A percentile compares a stretch with the other conserved stretches of the same genome.
phyloP scores from a whole-genome alignment of 116 monocot species.

The Iris pallida region DNA sequence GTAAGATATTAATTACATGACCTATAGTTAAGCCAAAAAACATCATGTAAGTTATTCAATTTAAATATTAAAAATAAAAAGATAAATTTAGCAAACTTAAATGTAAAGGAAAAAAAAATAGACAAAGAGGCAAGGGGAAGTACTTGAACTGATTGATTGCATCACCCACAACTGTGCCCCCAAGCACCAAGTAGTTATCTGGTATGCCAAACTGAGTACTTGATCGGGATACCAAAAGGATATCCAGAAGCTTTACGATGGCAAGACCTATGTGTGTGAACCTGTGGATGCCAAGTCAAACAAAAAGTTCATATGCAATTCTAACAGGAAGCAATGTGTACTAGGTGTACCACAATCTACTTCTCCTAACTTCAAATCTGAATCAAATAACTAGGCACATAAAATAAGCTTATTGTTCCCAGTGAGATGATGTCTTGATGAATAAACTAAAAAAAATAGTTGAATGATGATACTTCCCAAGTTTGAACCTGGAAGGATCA shows the following conservation, averaged over 20 bases:
- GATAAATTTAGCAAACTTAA: not conserved
- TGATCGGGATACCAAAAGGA: constrained; percentile 42
- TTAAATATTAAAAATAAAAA: not conserved
- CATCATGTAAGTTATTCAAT: too few species aligned
- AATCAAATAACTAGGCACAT: too few species aligned
- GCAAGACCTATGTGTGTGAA: constrained; percentile 67
- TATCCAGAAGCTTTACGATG: constrained; percentile 40
- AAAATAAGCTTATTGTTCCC: too few species aligned
- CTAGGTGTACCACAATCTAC: not conserved
- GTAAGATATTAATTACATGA: too few species aligned
- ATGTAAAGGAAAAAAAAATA: not conserved
- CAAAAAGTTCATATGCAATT: not conserved
- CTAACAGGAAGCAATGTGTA: not conserved
- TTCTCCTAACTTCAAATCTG: too few species aligned
- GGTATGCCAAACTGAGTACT: constrained; percentile 53
- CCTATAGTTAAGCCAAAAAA: too few species aligned
- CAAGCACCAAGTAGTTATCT: constrained; percentile 66
- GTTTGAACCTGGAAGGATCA: too few species aligned
- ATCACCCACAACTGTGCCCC: constrained; percentile 65
- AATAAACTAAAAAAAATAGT: too few species aligned
- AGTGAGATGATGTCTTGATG: too few species aligned
- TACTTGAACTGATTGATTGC: constrained; percentile 93
- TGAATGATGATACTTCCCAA: too few species aligned
- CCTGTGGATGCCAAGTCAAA: constrained; percentile 25
- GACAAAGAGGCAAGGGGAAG: not conserved